phyloP scores from a whole-genome alignment of 2,329 filamentous ascomycete species.

The Verticillium longisporum region DNA sequence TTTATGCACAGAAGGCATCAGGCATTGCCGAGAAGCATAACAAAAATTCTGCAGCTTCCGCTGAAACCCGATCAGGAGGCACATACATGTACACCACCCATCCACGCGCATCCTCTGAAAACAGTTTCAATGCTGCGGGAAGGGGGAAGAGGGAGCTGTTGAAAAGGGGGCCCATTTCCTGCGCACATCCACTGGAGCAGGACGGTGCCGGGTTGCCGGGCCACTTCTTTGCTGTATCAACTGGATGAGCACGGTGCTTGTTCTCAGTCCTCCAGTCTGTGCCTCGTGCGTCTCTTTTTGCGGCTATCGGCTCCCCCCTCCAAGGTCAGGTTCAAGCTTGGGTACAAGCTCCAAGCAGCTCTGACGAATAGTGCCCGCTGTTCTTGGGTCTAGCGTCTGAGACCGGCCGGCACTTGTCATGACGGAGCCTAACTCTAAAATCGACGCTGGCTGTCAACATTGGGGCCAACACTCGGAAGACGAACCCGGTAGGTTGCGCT shows the following conservation, averaged over 20 bases:
- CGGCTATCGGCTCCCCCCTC: not conserved
- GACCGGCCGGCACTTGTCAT: slow-evolving; percentile 2
- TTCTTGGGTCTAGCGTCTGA: not conserved
- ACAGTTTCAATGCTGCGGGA: not conserved
- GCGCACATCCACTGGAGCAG: not conserved
- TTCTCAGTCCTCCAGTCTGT: not conserved
- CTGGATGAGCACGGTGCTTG: not conserved
- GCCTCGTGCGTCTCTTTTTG: not conserved
- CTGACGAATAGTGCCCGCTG: not conserved
- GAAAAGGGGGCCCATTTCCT: not conserved
- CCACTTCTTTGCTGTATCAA: not conserved
- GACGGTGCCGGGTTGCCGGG: not conserved
- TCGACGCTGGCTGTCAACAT: not conserved
- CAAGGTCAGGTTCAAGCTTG: not conserved
- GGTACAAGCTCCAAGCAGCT: not conserved
- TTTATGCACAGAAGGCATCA: too few relatives aligned
- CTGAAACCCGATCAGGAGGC: too few relatives aligned
- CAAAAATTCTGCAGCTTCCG: too few relatives aligned
- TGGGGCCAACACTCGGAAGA: not conserved
- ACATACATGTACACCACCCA: too few relatives aligned
- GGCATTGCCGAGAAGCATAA: too few relatives aligned
- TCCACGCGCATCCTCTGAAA: too few relatives aligned
- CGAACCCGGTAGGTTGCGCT: not conserved
- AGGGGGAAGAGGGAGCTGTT: not conserved
- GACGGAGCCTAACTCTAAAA: slow-evolving; percentile 3